A percentile compares a stretch with the other conserved stretches of the same genome.
phyloP scores from a whole-genome alignment of 345 rosid species.

The Lepidium aucheri region DNA sequence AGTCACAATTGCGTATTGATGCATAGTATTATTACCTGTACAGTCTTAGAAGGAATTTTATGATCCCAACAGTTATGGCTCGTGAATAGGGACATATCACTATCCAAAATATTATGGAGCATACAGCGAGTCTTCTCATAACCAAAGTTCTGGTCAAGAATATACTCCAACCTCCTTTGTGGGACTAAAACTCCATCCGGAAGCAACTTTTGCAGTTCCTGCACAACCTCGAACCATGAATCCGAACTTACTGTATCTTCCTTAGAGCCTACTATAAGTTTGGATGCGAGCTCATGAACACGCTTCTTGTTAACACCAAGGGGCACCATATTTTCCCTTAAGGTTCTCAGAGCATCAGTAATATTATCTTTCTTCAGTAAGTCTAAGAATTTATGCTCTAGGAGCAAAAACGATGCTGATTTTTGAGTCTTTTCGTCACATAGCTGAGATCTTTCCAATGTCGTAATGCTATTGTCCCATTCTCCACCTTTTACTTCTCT shows the following conservation, averaged over 20 bases:
- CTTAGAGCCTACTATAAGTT: conserved; percentile 13
- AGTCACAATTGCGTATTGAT: not conserved
- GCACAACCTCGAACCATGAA: conserved; percentile 19
- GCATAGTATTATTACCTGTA: conserved; percentile 38
- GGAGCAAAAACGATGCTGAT: conserved; percentile 24
- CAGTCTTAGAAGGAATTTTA: conserved; percentile 41
- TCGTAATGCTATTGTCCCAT: conserved; percentile 44
- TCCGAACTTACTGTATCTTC: conserved; percentile 5
- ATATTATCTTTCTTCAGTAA: conserved; percentile 18
- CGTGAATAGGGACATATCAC: conserved; percentile 37
- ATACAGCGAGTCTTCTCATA: conserved; percentile 18
- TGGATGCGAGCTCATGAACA: conserved; percentile 36
- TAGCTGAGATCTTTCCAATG: conserved; percentile 27
- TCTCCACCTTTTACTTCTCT: conserved; percentile 32
- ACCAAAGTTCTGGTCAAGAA: conserved; percentile 36
- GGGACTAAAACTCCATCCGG: conserved; percentile 41
- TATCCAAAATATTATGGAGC: conserved; percentile 37
- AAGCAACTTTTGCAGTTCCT: conserved; percentile 34
- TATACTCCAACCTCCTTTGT: conserved; percentile 46
- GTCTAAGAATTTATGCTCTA: conserved; percentile 46
- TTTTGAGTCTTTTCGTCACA: conserved; percentile 27
- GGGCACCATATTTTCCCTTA: conserved; percentile 42
- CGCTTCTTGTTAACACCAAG: conserved; percentile 27
- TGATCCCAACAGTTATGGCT: conserved; percentile 36
- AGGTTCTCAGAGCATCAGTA: conserved; percentile 29